A percentile compares a stretch with the other conserved stretches of the same genome.
Evolutionary conservation across 2,329 filamentous ascomycete genomes (phyloP).

Genomic region (Zymoseptoria brevis): DNA sequence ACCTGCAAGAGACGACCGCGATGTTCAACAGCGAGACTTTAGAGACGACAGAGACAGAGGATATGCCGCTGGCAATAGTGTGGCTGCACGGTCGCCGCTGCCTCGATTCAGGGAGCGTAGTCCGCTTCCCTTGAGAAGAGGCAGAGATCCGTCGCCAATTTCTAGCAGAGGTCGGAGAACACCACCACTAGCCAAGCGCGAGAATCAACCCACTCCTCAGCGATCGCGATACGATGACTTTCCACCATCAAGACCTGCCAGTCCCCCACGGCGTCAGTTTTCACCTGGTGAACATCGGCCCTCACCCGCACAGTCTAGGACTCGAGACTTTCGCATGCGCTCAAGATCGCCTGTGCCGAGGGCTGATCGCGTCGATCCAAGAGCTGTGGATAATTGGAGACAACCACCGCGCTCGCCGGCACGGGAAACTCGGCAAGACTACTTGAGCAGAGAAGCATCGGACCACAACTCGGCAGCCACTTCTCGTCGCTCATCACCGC

Average conservation of each 20-base stretch:
- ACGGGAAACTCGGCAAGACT: conserved; percentile 25
- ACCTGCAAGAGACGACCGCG: conserved; percentile 24
- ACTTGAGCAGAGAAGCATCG: conserved; percentile 41
- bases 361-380: conserved; percentile 42
- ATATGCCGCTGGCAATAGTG: conserved; percentile 10
- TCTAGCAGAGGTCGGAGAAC: conserved; percentile 40
- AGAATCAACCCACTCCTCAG: conserved; percentile 34
- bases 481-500: conserved; percentile 56
- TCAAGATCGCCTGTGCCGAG: conserved; percentile 49
- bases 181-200: conserved; percentile 33
- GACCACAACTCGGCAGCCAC: conserved; percentile 48
- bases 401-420: conserved; percentile 44
- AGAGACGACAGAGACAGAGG: conserved; percentile 25
- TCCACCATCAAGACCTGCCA: conserved; percentile 31
- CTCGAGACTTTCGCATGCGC: conserved; percentile 39
- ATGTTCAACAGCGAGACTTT: conserved; percentile 23
- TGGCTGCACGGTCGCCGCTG: conserved; percentile 31
- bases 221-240: conserved; percentile 40
- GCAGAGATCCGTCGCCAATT: conserved; percentile 40
- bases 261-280: conserved; percentile 33
- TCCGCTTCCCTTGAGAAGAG: conserved; percentile 36
- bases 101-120: conserved; percentile 37
- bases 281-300: conserved; percentile 34
- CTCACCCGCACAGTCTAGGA: conserved; percentile 25
- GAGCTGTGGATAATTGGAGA: conserved; percentile 44